These are phyloP conservation scores for Diaporthe citriasiana DNA, from an alignment of 2,329 filamentous ascomycete species.

Conservation along the genomic window DNA sequence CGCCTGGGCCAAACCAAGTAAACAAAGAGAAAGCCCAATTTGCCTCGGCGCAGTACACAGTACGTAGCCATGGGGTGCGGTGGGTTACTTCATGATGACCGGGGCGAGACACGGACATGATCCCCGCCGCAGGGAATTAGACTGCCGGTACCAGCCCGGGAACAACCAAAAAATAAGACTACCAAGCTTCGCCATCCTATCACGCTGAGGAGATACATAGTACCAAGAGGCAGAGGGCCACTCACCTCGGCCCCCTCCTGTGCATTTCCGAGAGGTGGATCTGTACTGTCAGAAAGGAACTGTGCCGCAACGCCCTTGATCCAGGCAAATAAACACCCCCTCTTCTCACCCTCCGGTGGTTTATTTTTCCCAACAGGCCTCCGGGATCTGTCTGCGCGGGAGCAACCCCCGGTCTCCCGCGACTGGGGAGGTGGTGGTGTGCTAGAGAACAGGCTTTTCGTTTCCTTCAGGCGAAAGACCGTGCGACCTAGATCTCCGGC, in stretches of 20 bases:
- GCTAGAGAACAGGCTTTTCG: background rate
- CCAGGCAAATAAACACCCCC: slow-evolving; percentile 4
- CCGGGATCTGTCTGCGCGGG: slow-evolving; percentile 1
- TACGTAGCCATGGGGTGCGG: slow-evolving; percentile 5
- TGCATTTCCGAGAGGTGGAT: slow-evolving; percentile 31
- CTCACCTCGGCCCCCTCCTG: slow-evolving; percentile 19
- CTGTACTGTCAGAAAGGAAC: slow-evolving; percentile 17
- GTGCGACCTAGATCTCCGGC: slow-evolving; percentile 2
- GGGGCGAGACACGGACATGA: background rate
- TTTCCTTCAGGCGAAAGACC: background rate
- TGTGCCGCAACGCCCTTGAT: slow-evolving; percentile 4
- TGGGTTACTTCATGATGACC: slow-evolving; percentile 9
- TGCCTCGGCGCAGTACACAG: background rate
- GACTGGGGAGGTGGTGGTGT: background rate
- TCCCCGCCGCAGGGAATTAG: slow-evolving; percentile 12
- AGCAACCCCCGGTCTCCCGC: slow-evolving; percentile 20
- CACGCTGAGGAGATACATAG: slow-evolving; percentile 4
- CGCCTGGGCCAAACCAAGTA: background rate
- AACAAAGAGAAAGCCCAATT: background rate
- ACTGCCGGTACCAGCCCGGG: slow-evolving; percentile 1
- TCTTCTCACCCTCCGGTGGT: background rate
- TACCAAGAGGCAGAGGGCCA: slow-evolving; percentile 4
- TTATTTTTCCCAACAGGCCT: slow-evolving; percentile 14
- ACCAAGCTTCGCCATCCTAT: slow-evolving; percentile 6
- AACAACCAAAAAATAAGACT: background rate